These are phyloP conservation scores for Pseudocercospora fuligena DNA, from an alignment of 2,329 filamentous ascomycete species.

Conservation along the genomic window DNA sequence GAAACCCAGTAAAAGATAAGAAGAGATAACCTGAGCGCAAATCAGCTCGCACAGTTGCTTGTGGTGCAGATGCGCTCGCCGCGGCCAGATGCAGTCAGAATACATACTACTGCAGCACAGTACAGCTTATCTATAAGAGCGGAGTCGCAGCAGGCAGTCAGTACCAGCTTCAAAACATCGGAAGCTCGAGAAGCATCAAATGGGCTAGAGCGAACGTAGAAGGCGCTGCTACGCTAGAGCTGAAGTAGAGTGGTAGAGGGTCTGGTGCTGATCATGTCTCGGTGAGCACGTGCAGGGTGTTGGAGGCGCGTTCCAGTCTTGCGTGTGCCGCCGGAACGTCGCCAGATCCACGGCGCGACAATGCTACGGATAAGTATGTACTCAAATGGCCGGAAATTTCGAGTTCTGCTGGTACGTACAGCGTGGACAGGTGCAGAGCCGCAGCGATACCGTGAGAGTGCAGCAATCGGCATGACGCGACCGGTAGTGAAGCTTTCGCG, in stretches of 20 bases:
- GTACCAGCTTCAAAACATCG: not conserved
- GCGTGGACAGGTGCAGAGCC: not conserved
- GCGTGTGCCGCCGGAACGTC: not conserved
- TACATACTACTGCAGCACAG: not conserved
- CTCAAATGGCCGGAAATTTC: not conserved
- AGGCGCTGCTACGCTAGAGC: not conserved
- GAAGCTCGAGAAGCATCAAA: not conserved
- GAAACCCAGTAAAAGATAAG: slow-evolving; percentile 1
- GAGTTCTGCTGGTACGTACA: slow-evolving; percentile 2
- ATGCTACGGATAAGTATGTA: not conserved
- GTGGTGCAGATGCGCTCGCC: not conserved
- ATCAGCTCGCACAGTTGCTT: not conserved
- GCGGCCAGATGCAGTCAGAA: not conserved
- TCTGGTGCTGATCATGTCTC: not conserved
- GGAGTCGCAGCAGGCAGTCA: not conserved
- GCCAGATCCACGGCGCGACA: not conserved
- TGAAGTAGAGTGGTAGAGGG: not conserved
- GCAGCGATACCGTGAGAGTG: too few relatives aligned
- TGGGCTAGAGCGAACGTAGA: not conserved
- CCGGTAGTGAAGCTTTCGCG: not conserved
- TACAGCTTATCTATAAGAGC: slow-evolving; percentile 4
- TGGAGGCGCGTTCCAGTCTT: not conserved
- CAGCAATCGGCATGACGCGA: not conserved
- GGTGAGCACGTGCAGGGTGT: not conserved
- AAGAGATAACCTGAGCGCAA: not conserved